phyloP scores from a whole-genome alignment of 495 filamentous ascomycete genomes.

The Aspergillus nanangensis region DNA sequence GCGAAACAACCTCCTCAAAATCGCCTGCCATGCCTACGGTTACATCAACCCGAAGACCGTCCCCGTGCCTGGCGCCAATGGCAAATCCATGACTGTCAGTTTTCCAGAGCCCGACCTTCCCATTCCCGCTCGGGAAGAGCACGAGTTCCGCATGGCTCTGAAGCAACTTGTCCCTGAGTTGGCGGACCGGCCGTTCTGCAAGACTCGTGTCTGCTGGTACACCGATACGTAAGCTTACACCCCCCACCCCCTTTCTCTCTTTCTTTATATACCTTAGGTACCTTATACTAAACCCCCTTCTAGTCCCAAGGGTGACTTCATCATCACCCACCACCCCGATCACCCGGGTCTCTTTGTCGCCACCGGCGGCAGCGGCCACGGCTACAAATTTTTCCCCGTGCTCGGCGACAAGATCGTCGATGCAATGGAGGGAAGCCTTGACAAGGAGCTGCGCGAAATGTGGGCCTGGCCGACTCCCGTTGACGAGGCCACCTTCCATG shows the following conservation, averaged over 20 bases:
- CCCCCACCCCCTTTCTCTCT: neutral
- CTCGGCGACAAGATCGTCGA: slow-evolving; percentile 75
- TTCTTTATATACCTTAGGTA: neutral
- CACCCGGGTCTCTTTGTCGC: slow-evolving; percentile 69
- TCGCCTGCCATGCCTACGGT: slow-evolving; percentile 78
- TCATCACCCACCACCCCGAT: slow-evolving; percentile 71
- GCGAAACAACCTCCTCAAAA: slow-evolving; percentile 63
- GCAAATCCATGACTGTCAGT: slow-evolving; percentile 27
- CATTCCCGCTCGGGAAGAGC: slow-evolving; percentile 56
- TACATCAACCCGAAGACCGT: slow-evolving; percentile 64
- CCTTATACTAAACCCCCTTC: neutral
- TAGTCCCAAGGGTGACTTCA: slow-evolving; percentile 67
- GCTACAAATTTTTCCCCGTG: slow-evolving; percentile 84
- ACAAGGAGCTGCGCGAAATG: slow-evolving; percentile 52
- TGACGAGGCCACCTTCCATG: slow-evolving; percentile 29
- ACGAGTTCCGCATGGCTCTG: slow-evolving; percentile 57
- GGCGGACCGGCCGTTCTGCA: slow-evolving; percentile 56
- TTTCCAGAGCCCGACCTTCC: slow-evolving; percentile 32
- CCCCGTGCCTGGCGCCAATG: slow-evolving; percentile 27
- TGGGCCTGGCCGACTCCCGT: slow-evolving; percentile 62
- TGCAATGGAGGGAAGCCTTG: slow-evolving; percentile 53
- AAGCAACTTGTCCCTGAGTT: slow-evolving; percentile 59
- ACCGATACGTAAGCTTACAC: slow-evolving; percentile 70
- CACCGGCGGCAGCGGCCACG: slow-evolving; percentile 84
- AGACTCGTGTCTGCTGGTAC: slow-evolving; percentile 86